Base-by-base conservation (phyloP, 1,284 basidiomycete species). In the Cutaneotrichosporon dermatis region DNA sequence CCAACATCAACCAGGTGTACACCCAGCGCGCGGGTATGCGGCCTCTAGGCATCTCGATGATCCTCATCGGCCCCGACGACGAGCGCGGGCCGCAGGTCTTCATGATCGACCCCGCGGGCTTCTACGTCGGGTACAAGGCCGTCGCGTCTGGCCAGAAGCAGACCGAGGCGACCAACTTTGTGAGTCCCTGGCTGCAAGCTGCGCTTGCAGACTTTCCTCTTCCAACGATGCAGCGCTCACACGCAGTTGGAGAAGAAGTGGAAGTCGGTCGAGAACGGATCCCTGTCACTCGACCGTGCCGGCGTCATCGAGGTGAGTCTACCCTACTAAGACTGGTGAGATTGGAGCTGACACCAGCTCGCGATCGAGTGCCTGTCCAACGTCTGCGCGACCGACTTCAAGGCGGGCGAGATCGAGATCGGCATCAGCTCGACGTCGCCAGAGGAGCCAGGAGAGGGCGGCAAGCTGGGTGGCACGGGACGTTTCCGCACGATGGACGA, bases 1-100 rank as follows among this genome's bases (percentile, higher is more conserved):
- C 96, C 42, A 98, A 98, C 79, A 92, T 99, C 79, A 99, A 99
- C 79, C 96, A 99, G 80, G 95, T 99, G 2, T 96, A 97, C 80
- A 99, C 95, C 0, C 95, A 98, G 79, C 85, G 91, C 63, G 96
- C 96, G 0, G 96, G 87, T 49, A 99, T 99, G 93, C 85, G 96
- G 55, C 96, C 96, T 5, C 82, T 98, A 36, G 96, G 96, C 51
- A 96, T 99, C 63, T 92, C 91, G 4, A 98, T 97, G 93, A 90
- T 98, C 65, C 80, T 99, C 65, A 93, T 99, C 69, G 96, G 96
- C 2, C 84, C 88, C 59, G 96, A 99, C 77, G 83, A 87, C 25
- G 92, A 97, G 75, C 79, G 79, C 49, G 91, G 91, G 13, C 94
- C 96, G 11, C 95, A 97, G 79, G 85, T 90, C 70, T 99, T 97